Evolutionary conservation across 2,329 filamentous ascomycete genomes (phyloP).

Genomic region (Aspergillus tubingensis): DNA sequence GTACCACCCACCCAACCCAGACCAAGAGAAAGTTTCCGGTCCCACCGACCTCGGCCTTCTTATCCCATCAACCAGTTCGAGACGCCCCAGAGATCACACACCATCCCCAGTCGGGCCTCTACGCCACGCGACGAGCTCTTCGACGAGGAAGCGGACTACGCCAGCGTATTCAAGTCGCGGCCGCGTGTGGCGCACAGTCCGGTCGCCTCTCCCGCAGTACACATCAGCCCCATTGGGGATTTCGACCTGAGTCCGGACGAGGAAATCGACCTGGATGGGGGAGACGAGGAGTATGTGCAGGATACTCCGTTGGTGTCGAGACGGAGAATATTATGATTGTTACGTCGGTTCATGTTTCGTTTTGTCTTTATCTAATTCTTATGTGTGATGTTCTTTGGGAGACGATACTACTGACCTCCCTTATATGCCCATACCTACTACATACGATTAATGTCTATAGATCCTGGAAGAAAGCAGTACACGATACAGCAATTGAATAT

Average conservation of each 20-base stretch:
- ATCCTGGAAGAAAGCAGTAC: not conserved
- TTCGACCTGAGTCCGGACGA: slow-evolving; percentile 22
- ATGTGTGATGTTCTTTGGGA: not conserved
- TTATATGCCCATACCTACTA: not conserved
- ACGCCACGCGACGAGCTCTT: slow-evolving; percentile 71
- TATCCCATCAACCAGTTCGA: slow-evolving; percentile 61
- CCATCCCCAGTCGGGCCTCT: slow-evolving; percentile 33
- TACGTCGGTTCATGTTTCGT: not conserved
- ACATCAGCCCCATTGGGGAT: slow-evolving; percentile 32
- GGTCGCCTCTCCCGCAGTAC: slow-evolving; percentile 46
- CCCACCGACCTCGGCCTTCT: slow-evolving; percentile 36
- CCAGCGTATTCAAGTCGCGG: slow-evolving; percentile 80
- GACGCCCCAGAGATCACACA: slow-evolving; percentile 46
- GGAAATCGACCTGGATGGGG: slow-evolving; percentile 22
- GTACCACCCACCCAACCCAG: slow-evolving; percentile 36
- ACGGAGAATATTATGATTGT: slow-evolving; percentile 10
- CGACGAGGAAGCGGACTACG: slow-evolving; percentile 70
- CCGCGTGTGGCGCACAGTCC: slow-evolving; percentile 80
- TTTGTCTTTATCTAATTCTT: not conserved
- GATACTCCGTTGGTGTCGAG: slow-evolving; percentile 27
- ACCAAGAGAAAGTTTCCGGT: slow-evolving; percentile 23
- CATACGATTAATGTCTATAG: not conserved
- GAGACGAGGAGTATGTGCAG: not conserved
- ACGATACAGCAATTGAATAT: not conserved
- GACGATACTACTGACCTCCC: not conserved